Conservation (phyloP, 2,329 filamentous ascomycete species). For the Ophiognomonia clavigignenti-juglandacearum region DNA sequence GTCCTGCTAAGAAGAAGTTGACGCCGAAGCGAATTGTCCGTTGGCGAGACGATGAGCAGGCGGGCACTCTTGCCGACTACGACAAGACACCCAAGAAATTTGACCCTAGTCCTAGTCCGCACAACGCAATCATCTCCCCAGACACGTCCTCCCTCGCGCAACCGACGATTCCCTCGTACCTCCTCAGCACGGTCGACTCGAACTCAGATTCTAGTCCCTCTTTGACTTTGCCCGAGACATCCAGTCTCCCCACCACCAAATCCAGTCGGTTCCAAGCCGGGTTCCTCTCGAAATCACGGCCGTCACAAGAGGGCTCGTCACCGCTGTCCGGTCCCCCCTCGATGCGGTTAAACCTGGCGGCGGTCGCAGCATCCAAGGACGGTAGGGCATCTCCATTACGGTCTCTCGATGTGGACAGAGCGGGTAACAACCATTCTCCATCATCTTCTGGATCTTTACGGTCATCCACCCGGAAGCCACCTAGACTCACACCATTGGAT, state of each 20-base stretch:
- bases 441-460: constrained; percentile 24
- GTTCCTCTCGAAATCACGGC: constrained; percentile 62
- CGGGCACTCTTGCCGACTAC: constrained; percentile 83
- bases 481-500: constrained; percentile 35
- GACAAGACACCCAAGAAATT: constrained; percentile 80
- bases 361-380: constrained; percentile 51
- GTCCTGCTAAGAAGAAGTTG: constrained; percentile 72
- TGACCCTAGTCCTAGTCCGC: constrained; percentile 48
- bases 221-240: constrained; percentile 47
- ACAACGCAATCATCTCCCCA: constrained; percentile 32
- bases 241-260: constrained; percentile 39
- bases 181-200: constrained; percentile 44
- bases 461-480: constrained; percentile 26
- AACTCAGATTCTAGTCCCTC: constrained; percentile 53
- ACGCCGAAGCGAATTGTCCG: constrained; percentile 72
- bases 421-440: constrained; percentile 45
- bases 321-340: constrained; percentile 53
- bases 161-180: constrained; percentile 49
- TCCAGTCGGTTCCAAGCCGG: constrained; percentile 81
- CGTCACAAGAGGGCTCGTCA: constrained; percentile 50
- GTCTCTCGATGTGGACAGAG: constrained; percentile 43
- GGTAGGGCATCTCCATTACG: constrained; percentile 42
- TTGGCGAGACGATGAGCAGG: constrained; percentile 88
- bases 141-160: constrained; percentile 41
- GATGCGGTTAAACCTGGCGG: constrained; percentile 52